A percentile compares a stretch with the other conserved stretches of the same genome.
Evolutionary conservation across 1,139 yeast genomes (phyloP).

Genomic region (Debaryomyces sp.): DNA sequence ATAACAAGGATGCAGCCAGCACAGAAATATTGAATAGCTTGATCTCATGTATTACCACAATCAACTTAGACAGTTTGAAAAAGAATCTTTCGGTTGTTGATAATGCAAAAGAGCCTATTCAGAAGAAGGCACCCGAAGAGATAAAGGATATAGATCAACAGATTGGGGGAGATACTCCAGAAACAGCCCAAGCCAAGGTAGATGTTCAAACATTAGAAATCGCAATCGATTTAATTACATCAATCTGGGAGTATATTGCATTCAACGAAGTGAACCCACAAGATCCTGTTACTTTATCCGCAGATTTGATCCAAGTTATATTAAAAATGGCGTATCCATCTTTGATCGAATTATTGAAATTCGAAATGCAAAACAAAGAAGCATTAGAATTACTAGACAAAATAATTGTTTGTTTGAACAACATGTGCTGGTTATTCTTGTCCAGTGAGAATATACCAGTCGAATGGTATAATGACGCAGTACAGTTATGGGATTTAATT

Average conservation of each 20-base stretch:
- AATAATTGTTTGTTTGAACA: conserved; percentile 68
- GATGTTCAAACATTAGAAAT: conserved; percentile 68
- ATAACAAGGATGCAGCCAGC: conserved; percentile 25
- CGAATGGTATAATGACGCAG: conserved; percentile 35
- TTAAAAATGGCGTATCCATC: conserved; percentile 41
- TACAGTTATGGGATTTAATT: conserved; percentile 41
- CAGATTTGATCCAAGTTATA: conserved; percentile 27
- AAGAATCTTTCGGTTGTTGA: conserved; percentile 11
- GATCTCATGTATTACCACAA: conserved; percentile 31
- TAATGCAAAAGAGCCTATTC: conserved; percentile 24
- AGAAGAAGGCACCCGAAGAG: conserved; percentile 23
- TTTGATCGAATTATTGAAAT: conserved; percentile 40
- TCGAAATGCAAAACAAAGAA: conserved; percentile 27
- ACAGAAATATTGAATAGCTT: conserved; percentile 26
- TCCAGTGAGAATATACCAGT: conserved; percentile 37
- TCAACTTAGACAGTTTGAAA: conserved; percentile 38
- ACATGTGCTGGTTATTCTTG: conserved; percentile 59
- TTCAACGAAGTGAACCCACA: conserved; percentile 26
- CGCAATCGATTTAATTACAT: conserved; percentile 72
- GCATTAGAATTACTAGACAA: conserved; percentile 49
- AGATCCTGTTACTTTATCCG: conserved; percentile 24
- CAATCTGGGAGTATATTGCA: conserved; percentile 64
- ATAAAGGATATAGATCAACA: conserved; percentile 27
- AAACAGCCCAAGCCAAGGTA: conserved; percentile 49
- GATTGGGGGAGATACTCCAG: conserved; percentile 30